Percentiles rank a stretch among this genome's conserved stretches.
These are phyloP conservation scores for Debaryomyces robertsiae DNA, from an alignment of 1,139 yeast genomes.

Conservation along the genomic window DNA sequence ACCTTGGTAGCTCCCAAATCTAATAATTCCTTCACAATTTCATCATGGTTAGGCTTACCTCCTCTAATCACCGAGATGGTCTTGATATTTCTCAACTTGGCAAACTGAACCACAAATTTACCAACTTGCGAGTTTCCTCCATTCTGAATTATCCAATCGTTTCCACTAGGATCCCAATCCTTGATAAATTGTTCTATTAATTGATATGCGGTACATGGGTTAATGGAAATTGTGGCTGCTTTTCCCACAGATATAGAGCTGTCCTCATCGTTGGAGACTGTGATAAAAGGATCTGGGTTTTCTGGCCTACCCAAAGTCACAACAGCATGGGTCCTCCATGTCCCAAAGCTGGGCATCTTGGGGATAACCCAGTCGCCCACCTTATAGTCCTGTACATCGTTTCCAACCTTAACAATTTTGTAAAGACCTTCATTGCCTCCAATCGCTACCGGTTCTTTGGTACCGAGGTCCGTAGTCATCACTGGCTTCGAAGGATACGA, in stretches of 20 bases:
- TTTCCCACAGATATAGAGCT: conserved; percentile 24
- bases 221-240: conserved; percentile 38
- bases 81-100: conserved; percentile 26
- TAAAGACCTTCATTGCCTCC: conserved; percentile 64
- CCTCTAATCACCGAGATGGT: conserved; percentile 35
- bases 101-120: conserved; percentile 34
- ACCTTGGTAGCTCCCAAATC: conserved; percentile 37
- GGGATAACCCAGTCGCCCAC: conserved; percentile 39
- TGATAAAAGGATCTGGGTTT: conserved; percentile 24
- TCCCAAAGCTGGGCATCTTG: conserved; percentile 33
- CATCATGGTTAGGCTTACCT: conserved; percentile 29
- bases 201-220: conserved; percentile 40
- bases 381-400: conserved; percentile 20
- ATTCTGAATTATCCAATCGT: conserved; percentile 39
- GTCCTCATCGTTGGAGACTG: conserved; percentile 18
- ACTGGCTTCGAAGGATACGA: conserved; percentile 87
- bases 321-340: conserved; percentile 38
- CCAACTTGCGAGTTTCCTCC: conserved; percentile 40
- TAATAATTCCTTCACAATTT: conserved; percentile 25
- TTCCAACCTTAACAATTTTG: conserved; percentile 29
- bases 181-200: conserved; percentile 28
- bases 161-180: conserved; percentile 28
- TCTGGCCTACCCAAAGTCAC: conserved; percentile 20
- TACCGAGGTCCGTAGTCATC: conserved; percentile 50
- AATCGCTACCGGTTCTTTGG: conserved; percentile 66